Percentiles rank a stretch among this genome's conserved stretches.
These are phyloP conservation scores for Dalbergia cochinchinensis DNA, from an alignment of 306 rosid species.

Conservation along the genomic window DNA sequence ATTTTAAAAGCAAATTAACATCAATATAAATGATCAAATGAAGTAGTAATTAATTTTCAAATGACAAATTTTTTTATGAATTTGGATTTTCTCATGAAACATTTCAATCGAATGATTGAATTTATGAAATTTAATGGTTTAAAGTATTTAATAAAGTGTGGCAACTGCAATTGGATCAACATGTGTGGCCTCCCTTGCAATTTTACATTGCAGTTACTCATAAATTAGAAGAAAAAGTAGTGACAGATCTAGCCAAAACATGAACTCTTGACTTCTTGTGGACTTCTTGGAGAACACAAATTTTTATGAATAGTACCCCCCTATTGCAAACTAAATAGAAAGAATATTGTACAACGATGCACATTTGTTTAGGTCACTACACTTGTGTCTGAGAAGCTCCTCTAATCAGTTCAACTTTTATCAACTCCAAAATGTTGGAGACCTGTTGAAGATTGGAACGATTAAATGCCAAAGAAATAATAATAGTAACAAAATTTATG, in stretches of 20 bases:
- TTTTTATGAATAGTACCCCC: background rate
- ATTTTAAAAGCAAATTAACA: no score
- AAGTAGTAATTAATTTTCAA: no score
- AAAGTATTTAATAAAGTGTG: no score
- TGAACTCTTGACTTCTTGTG: background rate
- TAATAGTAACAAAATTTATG: background rate
- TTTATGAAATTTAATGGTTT: no score
- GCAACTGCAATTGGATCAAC: no score
- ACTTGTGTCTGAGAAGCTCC: conserved; percentile 36
- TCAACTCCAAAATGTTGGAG: conserved; percentile 58
- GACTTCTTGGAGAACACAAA: background rate
- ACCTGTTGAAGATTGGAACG: conserved; percentile 57
- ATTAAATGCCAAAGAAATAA: background rate
- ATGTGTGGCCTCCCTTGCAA: no score
- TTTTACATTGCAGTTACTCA: background rate
- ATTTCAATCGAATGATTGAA: no score
- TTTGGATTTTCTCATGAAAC: no score
- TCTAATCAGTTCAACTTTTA: conserved; percentile 53
- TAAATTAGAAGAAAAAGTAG: background rate
- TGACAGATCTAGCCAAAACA: background rate
- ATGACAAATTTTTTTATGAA: no score
- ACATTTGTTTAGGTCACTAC: conserved; percentile 6
- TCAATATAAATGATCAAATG: no score
- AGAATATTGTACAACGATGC: background rate
- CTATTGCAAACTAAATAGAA: background rate